Evolutionary conservation across 1,139 yeast genomes (phyloP), one percentile per base, ranked within the genome.

Genomic region (Nematodospora anomalae): DNA sequence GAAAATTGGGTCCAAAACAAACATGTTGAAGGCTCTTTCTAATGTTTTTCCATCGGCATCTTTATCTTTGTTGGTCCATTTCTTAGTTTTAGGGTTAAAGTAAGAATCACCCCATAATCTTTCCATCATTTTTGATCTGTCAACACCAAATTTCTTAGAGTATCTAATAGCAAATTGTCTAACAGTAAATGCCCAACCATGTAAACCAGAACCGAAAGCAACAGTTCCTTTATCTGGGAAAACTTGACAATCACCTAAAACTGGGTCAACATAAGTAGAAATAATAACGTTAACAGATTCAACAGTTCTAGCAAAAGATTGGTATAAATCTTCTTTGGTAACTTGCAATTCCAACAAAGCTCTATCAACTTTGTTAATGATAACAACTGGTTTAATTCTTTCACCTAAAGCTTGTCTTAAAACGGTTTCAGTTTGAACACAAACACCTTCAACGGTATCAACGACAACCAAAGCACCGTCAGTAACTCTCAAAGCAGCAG

Each of bases 181-280:
- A 67, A 92, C 84, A 62, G 98, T 92, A 92, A 92, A 92, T 70
- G 97, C 97, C 98, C 98, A 92, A 75, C 98, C 98, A 83, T 92
- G 98, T 67, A 92, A 81, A 84, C 97, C 98, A 73, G 98, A 92
- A 79, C 96, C 97, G 76, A 92, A 92, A 55, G 98, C 98, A 67
- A 92, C 97, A 73, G 97, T 92, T 79, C 98, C 98, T 71, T 75
- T 75, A 71, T 92, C 95, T 74, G 98, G 98, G 95, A 83, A 90
- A 57, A 92, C 98, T 80, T 90, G 97, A 63, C 80, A 83, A 64
- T 92, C 98, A 79, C 97, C 98, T 53, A 90, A 74, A 50, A 80
- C 72, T 74, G 80, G 78, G 71, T 92, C 98, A 64, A 82, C 76
- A 77, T 92, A 92, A 62, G 97, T 92, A 53, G 98, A 80, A 71